These are phyloP conservation scores for Chrysosporium queenslandicum DNA, from an alignment of 2,329 filamentous ascomycete species.

Conservation along the genomic window DNA sequence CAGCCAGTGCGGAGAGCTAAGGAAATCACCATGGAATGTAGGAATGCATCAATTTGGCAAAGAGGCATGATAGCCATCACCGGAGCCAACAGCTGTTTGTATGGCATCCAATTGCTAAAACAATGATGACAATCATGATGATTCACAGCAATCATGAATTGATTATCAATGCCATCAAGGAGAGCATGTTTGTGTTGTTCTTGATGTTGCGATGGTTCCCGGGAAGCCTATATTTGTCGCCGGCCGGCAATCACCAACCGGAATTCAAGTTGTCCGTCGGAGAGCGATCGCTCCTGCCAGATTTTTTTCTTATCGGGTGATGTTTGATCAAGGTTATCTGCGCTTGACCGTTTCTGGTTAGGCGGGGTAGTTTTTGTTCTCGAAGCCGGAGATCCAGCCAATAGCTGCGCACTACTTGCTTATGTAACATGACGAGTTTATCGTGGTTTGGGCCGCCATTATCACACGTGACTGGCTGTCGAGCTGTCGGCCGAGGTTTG, in stretches of 20 bases:
- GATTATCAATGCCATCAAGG: too few relatives aligned
- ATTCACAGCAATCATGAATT: too few relatives aligned
- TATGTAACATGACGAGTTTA: background rate
- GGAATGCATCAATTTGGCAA: too few relatives aligned
- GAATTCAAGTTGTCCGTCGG: conserved; percentile 3
- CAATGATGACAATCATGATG: too few relatives aligned
- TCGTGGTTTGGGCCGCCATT: background rate
- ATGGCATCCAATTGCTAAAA: too few relatives aligned
- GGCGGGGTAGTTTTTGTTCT: background rate
- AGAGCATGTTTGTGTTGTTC: too few relatives aligned
- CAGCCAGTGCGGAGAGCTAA: too few relatives aligned
- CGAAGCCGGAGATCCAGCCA: background rate
- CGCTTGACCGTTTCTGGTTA: background rate
- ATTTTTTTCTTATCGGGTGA: background rate
- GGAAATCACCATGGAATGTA: too few relatives aligned
- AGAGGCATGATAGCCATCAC: too few relatives aligned
- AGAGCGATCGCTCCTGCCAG: background rate
- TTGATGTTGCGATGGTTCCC: too few relatives aligned
- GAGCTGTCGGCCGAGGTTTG: conserved; percentile 13
- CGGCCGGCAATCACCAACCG: background rate
- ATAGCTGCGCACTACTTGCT: background rate
- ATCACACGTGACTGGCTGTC: background rate
- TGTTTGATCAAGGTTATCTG: background rate
- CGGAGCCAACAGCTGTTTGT: too few relatives aligned
- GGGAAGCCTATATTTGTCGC: too few relatives aligned